Percentiles rank a stretch among this genome's conserved stretches.
These are phyloP conservation scores for Aspergillus sp. DNA, from an alignment of 2,329 filamentous ascomycete species.

Conservation along the genomic window DNA sequence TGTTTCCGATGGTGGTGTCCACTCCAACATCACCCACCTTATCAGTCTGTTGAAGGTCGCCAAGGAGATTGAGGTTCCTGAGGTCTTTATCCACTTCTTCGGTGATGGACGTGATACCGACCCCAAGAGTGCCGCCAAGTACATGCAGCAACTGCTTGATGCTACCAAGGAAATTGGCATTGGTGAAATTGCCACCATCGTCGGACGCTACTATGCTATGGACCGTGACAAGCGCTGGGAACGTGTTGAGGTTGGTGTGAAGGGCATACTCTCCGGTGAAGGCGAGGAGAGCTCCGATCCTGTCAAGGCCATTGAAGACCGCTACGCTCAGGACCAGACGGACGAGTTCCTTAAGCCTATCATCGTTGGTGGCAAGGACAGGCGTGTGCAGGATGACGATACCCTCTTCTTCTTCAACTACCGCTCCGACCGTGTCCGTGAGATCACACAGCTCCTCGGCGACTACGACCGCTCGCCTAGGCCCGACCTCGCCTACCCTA, in stretches of 20 bases:
- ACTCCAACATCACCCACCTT: constrained; percentile 93
- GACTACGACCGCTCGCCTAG: constrained; percentile 86
- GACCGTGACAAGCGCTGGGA: constrained; percentile 99
- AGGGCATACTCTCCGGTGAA: constrained; percentile 81
- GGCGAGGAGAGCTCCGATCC: constrained; percentile 84
- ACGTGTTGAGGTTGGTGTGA: constrained; percentile 82
- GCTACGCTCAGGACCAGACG: constrained; percentile 83
- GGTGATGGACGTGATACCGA: constrained; percentile 97
- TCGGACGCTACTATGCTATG: constrained; percentile 98
- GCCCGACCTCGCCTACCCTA: constrained; percentile 90
- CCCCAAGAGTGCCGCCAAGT: constrained; percentile 85
- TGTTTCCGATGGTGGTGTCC: constrained; percentile 92
- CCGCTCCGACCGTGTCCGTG: constrained; percentile 93
- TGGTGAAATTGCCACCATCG: constrained; percentile 86
- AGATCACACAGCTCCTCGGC: constrained; percentile 92
- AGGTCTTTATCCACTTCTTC: constrained; percentile 99
- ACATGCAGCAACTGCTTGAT: constrained; percentile 82
- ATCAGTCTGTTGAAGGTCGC: constrained; percentile 84
- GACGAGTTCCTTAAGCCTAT: constrained; percentile 99
- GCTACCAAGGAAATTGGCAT: constrained; percentile 79
- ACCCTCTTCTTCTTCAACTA: constrained; percentile 99
- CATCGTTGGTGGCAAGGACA: constrained; percentile 83
- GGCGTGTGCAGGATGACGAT: constrained; percentile 85
- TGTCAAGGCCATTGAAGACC: constrained; percentile 79
- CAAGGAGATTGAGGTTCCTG: constrained; percentile 80